A percentile compares a stretch with the other conserved stretches of the same genome.
phyloP scores from a whole-genome alignment of 2,329 filamentous ascomycete species.

The Fusarium abutilonis region DNA sequence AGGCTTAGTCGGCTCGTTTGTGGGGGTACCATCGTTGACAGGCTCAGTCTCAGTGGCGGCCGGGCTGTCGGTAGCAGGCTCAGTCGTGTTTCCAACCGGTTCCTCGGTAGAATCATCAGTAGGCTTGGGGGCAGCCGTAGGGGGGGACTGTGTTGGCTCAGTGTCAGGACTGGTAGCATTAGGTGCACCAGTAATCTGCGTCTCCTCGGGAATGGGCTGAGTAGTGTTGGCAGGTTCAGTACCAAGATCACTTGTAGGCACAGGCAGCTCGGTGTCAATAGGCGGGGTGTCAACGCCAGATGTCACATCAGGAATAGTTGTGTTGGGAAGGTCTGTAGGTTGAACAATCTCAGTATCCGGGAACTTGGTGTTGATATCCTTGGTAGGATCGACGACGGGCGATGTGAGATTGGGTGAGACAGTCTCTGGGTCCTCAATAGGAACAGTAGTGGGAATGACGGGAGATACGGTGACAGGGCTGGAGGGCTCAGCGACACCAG shows the following conservation, averaged over 20 bases:
- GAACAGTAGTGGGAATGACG: constrained; percentile 17
- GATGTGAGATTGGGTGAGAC: constrained; percentile 23
- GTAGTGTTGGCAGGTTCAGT: constrained; percentile 24
- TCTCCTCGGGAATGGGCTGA: constrained; percentile 9
- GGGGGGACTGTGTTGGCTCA: constrained; percentile 5
- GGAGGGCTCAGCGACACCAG: constrained; percentile 17
- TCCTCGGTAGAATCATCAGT: constrained; percentile 12
- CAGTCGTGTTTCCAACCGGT: constrained; percentile 16
- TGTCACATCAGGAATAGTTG: constrained; percentile 19
- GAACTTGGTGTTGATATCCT: constrained; percentile 18
- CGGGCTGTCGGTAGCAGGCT: constrained; percentile 17
- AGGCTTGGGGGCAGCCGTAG: constrained; percentile 16
- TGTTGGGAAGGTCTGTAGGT: constrained; percentile 24
- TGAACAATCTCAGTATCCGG: constrained; percentile 9
- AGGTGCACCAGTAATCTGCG: constrained; percentile 24
- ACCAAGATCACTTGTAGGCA: constrained; percentile 14
- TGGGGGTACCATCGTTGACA: constrained; percentile 32
- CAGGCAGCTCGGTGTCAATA: constrained; percentile 9
- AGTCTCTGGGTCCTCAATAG: constrained; percentile 8
- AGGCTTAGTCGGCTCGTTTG: constrained; percentile 21
- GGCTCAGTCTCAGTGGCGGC: constrained; percentile 26
- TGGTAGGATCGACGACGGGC: constrained; percentile 13
- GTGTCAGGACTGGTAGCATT: constrained; percentile 5
- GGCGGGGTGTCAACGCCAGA: constrained; percentile 15
- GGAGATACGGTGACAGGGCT: constrained; percentile 26